Evolutionary conservation across 345 rosid genomes (phyloP).

Genomic region (Reutealis trisperma): DNA sequence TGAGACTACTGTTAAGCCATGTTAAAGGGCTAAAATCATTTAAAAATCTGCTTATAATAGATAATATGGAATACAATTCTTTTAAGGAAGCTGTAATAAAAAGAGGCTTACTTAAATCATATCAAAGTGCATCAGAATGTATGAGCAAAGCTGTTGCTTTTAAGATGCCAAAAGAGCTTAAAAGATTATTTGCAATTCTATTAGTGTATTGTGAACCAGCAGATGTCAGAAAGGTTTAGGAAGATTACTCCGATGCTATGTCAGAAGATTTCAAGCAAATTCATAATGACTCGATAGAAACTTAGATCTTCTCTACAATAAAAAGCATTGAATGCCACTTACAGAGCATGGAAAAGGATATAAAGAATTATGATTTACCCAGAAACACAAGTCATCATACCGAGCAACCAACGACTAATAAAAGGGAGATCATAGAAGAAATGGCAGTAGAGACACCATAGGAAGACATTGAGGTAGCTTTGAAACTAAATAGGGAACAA

Average conservation of each 20-base stretch:
- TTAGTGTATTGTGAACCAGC: no score
- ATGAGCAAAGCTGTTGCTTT: not conserved
- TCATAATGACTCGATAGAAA: not conserved
- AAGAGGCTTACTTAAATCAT: not conserved
- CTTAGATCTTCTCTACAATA: not conserved
- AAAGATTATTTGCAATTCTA: not conserved
- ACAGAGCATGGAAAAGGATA: not conserved
- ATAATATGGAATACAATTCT: not conserved
- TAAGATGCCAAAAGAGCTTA: not conserved
- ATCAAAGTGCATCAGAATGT: no score
- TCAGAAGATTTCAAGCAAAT: not conserved
- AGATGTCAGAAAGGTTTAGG: not conserved
- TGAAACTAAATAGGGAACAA: no score
- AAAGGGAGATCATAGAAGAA: not conserved
- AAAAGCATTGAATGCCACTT: not conserved
- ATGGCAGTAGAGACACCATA: not conserved
- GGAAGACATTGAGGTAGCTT: not conserved
- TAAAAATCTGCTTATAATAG: not conserved
- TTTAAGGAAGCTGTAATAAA: not conserved
- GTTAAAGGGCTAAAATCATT: not conserved
- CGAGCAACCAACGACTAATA: no score
- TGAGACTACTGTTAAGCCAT: no score
- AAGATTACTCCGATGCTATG: not conserved
- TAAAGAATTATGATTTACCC: not conserved
- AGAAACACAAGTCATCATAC: no score